Evolutionary conservation across 805 yeast species (phyloP), one percentile per base, ranked within the genome.

Genomic region (Lipomyces kockii): DNA sequence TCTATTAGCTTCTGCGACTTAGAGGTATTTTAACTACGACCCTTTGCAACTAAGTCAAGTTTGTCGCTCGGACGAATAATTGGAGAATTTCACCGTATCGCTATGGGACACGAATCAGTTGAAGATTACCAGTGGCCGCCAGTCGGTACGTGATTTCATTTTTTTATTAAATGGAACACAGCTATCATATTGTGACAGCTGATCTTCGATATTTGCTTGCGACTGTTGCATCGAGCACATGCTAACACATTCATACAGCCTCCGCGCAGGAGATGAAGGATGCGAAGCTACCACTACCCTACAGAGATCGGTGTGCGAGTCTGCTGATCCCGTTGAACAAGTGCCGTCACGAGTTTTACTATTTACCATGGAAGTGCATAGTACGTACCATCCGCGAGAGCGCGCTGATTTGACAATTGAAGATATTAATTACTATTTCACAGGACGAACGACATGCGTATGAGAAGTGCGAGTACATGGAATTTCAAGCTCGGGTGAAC

Each of bases 391-490:
- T 9, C 34, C 34, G 32, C 17, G 9, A n/a, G 34, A 22, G 17
- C 55, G 22, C 7, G 3, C 55, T 14, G 17, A 22, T n/a, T 9
- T 20, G 53, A 17, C 25, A 52, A 6, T 25, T n/a, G 34, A 29
- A 11, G 35, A 37, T 22, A 17, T 17, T 35, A 20, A 14, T 51
- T 7, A 27, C 0, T 11, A 11, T 34, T n/a, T 25, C 29, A 25
- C 53, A 84, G 66, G 89, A 89, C 71, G 91, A 89, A 80, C 86
- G 92, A 77, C 96, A 91, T 74, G 87, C 83, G 54, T 91, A 92
- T 83, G 97, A 91, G 78, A 89, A 89, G 76, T 91, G 97, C 78
- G 90, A 91, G 79, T 89, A 89, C 77, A 78, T 87, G 78, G 97
- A 91, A 77, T 90, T 89, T 81, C 84, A 87, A 77, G 86, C 95